Conservation (phyloP, 768 basidiomycete species). For the Amanita phalloides region DNA sequence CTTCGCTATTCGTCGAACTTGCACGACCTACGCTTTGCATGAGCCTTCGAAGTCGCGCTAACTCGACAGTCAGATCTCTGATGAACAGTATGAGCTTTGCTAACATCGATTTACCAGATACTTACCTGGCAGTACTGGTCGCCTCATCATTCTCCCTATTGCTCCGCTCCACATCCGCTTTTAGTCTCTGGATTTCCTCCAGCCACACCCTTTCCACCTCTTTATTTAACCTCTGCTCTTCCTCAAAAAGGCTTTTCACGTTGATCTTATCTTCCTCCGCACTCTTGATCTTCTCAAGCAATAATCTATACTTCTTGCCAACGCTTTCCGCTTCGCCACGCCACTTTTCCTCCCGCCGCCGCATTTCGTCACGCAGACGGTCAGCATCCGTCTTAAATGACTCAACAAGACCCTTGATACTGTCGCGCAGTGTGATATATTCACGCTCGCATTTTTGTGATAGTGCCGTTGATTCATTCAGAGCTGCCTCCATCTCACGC, state of each 20-base stretch:
- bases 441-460: slow-evolving; percentile 79
- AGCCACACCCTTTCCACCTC: slow-evolving; percentile 55
- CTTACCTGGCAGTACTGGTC: slow-evolving; percentile 51
- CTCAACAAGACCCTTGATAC: slow-evolving; percentile 60
- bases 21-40: slow-evolving; percentile 48
- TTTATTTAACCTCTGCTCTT: slow-evolving; percentile 36
- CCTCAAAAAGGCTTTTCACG: slow-evolving; percentile 38
- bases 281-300: slow-evolving; percentile 52
- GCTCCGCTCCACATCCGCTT: slow-evolving; percentile 41
- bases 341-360: slow-evolving; percentile 59
- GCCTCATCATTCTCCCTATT: slow-evolving; percentile 47
- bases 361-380: slow-evolving; percentile 63
- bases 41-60: slow-evolving; percentile 59
- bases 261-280: slow-evolving; percentile 33
- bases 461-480: slow-evolving; percentile 64
- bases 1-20: not conserved
- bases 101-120: slow-evolving; percentile 7
- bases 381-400: slow-evolving; percentile 70
- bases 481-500: slow-evolving; percentile 69
- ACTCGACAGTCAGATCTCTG: slow-evolving; percentile 51
- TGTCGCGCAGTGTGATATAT: slow-evolving; percentile 69
- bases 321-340: slow-evolving; percentile 56
- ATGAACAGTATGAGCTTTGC: slow-evolving; percentile 6
- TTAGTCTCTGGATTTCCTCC: slow-evolving; percentile 44
- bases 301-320: slow-evolving; percentile 56